A percentile compares a stretch with the other conserved stretches of the same genome.
phyloP scores from a whole-genome alignment of 306 rosid species.

The Trifolium pratense region DNA sequence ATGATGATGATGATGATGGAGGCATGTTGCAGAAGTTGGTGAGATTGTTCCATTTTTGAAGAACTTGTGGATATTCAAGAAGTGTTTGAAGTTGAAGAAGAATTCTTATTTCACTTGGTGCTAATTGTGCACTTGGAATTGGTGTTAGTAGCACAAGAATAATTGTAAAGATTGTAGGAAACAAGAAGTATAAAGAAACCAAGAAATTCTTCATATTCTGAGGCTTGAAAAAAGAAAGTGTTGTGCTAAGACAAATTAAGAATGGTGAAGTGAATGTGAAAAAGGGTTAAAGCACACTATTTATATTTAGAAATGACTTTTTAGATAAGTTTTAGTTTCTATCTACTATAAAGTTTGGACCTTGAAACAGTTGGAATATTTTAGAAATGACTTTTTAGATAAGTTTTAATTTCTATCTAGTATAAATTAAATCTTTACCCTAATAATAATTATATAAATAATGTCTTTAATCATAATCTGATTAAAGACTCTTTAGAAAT shows the following conservation, averaged over 20 bases:
- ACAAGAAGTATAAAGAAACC: constrained; percentile 51
- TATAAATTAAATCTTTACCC: no score
- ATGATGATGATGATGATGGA: constrained; percentile 62
- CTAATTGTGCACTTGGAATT: constrained; percentile 60
- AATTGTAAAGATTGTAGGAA: constrained; percentile 41
- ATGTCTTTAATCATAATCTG: no score
- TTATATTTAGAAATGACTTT: background rate
- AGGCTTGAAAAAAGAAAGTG: constrained; percentile 28
- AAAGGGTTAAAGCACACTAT: background rate
- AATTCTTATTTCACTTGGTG: constrained; percentile 55
- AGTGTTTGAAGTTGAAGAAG: constrained; percentile 68
- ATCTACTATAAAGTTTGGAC: no score
- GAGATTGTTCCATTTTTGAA: constrained; percentile 68
- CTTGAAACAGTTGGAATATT: no score
- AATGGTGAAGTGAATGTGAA: constrained; percentile 4
- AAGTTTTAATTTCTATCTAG: no score
- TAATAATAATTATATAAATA: no score
- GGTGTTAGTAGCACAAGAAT: constrained; percentile 55
- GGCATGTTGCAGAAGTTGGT: constrained; percentile 77
- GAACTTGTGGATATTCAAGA: constrained; percentile 76
- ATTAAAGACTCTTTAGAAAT: no score
- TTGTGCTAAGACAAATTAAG: background rate
- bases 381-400: no score
- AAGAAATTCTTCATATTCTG: constrained; percentile 60
- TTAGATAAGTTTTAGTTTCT: background rate